These are phyloP conservation scores for Cerioporus squamosus DNA, from an alignment of 1,284 basidiomycete genomes.

Conservation along the genomic window DNA sequence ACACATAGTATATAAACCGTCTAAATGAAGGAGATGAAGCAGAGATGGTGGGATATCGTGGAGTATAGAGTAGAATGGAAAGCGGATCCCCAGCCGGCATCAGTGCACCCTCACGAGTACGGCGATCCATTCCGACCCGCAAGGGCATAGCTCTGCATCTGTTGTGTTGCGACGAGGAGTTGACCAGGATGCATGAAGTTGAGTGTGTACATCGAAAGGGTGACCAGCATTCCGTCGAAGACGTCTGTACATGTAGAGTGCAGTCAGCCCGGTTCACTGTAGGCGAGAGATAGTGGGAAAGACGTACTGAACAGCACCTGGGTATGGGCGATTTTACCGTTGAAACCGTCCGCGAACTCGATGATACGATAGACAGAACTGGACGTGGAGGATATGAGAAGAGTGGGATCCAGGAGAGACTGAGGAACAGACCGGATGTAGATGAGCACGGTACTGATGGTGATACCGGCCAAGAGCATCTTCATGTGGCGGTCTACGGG, in stretches of 20 bases:
- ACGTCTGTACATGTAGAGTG: constrained; percentile 21
- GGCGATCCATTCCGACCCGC: not conserved
- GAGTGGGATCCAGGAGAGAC: no score
- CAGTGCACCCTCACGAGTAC: no score
- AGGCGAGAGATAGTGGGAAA: not conserved
- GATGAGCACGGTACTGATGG: constrained; percentile 11
- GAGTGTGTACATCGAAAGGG: constrained; percentile 53
- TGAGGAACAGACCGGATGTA: constrained; percentile 16
- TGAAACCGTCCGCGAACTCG: constrained; percentile 56
- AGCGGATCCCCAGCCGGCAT: no score
- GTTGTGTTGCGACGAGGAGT: constrained; percentile 8
- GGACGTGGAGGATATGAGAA: not conserved
- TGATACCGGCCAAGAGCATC: constrained; percentile 17
- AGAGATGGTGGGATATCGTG: no score
- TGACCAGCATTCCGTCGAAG: constrained; percentile 61
- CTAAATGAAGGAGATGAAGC: no score
- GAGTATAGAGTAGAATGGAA: no score
- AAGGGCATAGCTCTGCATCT: constrained; percentile 5
- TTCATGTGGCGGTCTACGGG: constrained; percentile 13
- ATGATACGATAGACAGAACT: constrained; percentile 20
- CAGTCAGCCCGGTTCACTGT: not conserved
- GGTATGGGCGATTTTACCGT: constrained; percentile 51
- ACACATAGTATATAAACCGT: no score
- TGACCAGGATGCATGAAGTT: constrained; percentile 56
- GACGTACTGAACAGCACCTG: constrained; percentile 52